Percentiles rank a stretch among this genome's conserved stretches.
phyloP scores from a whole-genome alignment of 371 early-diverging fungal genomes.

The Mucor sp. region DNA sequence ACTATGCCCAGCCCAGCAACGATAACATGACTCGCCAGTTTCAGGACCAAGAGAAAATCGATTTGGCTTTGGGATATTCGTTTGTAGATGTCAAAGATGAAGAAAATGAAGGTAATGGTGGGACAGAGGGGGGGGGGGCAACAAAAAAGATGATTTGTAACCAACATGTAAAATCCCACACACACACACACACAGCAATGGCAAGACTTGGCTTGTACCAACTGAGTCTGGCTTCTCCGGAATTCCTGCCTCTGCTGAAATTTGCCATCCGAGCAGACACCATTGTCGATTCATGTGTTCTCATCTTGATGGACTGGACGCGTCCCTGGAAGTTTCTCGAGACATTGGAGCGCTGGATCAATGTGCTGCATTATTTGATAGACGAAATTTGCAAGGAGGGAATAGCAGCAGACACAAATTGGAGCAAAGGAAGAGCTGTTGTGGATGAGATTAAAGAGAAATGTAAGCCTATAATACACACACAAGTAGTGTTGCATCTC shows the following conservation, averaged over 20 bases:
- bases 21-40: conserved; percentile 25
- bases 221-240: conserved; percentile 67
- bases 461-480: conserved; percentile 46
- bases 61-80: conserved; percentile 74
- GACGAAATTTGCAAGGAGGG: conserved; percentile 55
- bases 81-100: conserved; percentile 80
- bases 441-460: conserved; percentile 69
- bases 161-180: no score
- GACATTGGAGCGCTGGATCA: conserved; percentile 74
- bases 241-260: conserved; percentile 68
- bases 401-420: conserved; percentile 17
- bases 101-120: conserved; percentile 63
- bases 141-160: not conserved
- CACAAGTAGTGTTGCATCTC: not conserved
- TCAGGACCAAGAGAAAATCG: conserved; percentile 47
- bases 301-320: conserved; percentile 88
- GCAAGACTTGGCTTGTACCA: conserved; percentile 82
- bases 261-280: conserved; percentile 70
- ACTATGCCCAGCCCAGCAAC: not conserved
- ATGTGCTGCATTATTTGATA: conserved; percentile 58
- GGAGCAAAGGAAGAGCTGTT: conserved; percentile 62
- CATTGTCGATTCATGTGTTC: conserved; percentile 59
- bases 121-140: not conserved
- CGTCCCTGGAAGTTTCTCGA: conserved; percentile 85
- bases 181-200: conserved; percentile 49